Conservation (phyloP, 768 basidiomycete genomes). For the Tulasnella sp. region DNA sequence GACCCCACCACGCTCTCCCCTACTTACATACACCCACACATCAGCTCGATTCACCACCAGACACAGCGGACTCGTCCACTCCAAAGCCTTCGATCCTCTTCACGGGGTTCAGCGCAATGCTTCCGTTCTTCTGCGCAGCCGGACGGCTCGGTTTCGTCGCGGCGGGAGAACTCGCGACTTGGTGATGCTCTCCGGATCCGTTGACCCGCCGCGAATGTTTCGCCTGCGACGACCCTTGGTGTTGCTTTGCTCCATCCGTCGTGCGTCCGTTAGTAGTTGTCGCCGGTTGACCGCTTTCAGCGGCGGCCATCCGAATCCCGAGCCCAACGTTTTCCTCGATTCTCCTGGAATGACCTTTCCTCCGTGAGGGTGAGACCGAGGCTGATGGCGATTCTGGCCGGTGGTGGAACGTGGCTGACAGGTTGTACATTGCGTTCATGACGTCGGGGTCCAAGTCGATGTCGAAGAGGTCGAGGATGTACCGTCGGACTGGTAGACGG, state of each 20-base stretch:
- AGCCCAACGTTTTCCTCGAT: background rate
- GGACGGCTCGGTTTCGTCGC: background rate
- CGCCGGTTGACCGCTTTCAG: background rate
- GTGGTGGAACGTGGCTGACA: constrained; percentile 14
- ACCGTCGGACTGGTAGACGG: constrained; percentile 85
- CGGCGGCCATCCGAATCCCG: background rate
- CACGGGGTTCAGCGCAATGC: background rate
- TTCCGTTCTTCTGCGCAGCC: background rate
- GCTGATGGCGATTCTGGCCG: background rate
- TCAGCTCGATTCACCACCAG: background rate
- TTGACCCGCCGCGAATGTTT: background rate
- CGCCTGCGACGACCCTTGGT: background rate
- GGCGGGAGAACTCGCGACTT: background rate
- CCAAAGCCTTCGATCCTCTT: background rate
- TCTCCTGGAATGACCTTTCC: background rate
- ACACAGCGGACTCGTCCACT: background rate
- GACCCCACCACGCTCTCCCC: background rate
- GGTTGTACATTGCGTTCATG: constrained; percentile 46
- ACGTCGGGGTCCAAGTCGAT: constrained; percentile 66
- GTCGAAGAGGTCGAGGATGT: constrained; percentile 89
- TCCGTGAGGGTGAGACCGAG: background rate
- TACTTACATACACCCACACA: background rate
- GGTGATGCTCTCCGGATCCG: background rate
- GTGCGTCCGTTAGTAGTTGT: background rate
- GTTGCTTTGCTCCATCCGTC: background rate